Evolutionary conservation across 371 early-diverging fungal species (phyloP).

Genomic region (Rhizopus microsporus): DNA sequence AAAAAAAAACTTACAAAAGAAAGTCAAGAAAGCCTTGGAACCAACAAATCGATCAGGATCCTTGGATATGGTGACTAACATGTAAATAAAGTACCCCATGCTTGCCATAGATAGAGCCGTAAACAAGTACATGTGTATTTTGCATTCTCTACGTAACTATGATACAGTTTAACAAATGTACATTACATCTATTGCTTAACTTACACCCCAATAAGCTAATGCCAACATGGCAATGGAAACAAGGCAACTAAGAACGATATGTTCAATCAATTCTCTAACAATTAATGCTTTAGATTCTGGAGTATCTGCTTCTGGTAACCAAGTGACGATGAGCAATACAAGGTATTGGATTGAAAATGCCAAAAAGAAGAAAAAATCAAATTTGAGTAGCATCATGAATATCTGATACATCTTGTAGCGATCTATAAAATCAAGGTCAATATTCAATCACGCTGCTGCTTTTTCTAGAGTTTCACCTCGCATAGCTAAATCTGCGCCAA

Average conservation of each 20-base stretch:
- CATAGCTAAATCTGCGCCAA: slow-evolving; percentile 86
- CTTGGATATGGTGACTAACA: slow-evolving; percentile 65
- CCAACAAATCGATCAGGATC: slow-evolving; percentile 56
- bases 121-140: slow-evolving; percentile 58
- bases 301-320: slow-evolving; percentile 40
- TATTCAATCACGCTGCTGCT: background rate
- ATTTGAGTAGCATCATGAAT: slow-evolving; percentile 84
- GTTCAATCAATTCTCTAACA: slow-evolving; percentile 40
- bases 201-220: slow-evolving; percentile 77
- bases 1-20: slow-evolving; percentile 49
- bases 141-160: slow-evolving; percentile 54
- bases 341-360: slow-evolving; percentile 89
- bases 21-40: slow-evolving; percentile 69
- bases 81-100: slow-evolving; percentile 75
- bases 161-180: background rate
- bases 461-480: slow-evolving; percentile 49
- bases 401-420: slow-evolving; percentile 86
- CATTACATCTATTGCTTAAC: slow-evolving; percentile 20
- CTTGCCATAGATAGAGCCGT: slow-evolving; percentile 57
- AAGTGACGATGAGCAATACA: slow-evolving; percentile 65
- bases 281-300: slow-evolving; percentile 60
- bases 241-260: slow-evolving; percentile 79
- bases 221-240: slow-evolving; percentile 68
- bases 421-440: slow-evolving; percentile 32
- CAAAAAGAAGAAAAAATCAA: slow-evolving; percentile 86